Evolutionary conservation across 352 stramenopile genomes (phyloP).

Genomic region (Albugo candida): DNA sequence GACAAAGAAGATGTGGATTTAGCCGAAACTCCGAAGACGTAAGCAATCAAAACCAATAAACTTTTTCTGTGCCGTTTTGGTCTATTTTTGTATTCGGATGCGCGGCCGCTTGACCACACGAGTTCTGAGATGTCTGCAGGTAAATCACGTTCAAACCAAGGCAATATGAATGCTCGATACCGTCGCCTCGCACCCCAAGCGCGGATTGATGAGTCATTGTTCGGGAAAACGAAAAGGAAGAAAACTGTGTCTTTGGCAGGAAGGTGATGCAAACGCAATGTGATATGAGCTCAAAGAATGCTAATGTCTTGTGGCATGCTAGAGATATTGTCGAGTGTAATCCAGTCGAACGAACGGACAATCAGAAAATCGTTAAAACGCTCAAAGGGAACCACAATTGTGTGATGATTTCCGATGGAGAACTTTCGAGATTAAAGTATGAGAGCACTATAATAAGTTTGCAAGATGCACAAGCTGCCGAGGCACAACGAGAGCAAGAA

Average conservation of each 20-base stretch:
- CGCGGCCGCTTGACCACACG: no score
- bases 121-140: no score
- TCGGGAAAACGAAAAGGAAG: conserved; percentile 18
- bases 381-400: not conserved
- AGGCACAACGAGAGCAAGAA: conserved; percentile 27
- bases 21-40: no score
- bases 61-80: no score
- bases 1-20: no score
- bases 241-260: conserved; percentile 22
- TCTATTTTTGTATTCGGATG: no score
- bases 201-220: conserved; percentile 58
- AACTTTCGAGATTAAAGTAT: conserved; percentile 38
- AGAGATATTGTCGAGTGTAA: conserved; percentile 2
- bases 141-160: not conserved
- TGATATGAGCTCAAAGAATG: conserved; percentile 9
- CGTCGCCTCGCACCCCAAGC: conserved; percentile 30
- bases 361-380: not conserved
- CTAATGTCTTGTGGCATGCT: not conserved
- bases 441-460: conserved; percentile 45
- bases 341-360: conserved; percentile 21
- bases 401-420: conserved; percentile 5
- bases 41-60: no score
- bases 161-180: conserved; percentile 17
- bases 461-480: conserved; percentile 31
- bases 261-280: conserved; percentile 1